Evolutionary conservation across 768 basidiomycete genomes (phyloP).

Genomic region (Lentinula raphanica): DNA sequence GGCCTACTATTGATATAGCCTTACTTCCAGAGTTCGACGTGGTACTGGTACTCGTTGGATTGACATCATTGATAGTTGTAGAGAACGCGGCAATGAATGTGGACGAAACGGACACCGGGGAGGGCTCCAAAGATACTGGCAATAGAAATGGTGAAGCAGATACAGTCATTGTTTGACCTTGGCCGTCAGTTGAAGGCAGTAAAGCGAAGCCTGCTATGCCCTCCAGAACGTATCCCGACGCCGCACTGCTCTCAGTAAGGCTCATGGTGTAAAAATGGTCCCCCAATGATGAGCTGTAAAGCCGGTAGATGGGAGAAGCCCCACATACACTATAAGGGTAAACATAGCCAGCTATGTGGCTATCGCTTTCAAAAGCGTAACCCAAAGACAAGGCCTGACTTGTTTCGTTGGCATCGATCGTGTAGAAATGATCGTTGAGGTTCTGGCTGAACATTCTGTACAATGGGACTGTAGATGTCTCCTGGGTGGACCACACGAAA

Average conservation of each 20-base stretch:
- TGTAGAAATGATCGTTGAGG: background rate
- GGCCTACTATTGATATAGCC: background rate
- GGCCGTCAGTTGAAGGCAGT: background rate
- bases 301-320: background rate
- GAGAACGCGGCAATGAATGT: background rate
- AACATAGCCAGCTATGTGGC: background rate
- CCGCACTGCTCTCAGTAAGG: background rate
- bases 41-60: background rate
- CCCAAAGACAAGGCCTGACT: background rate
- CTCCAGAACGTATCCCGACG: background rate
- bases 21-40: background rate
- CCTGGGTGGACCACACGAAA: background rate
- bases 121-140: background rate
- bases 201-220: background rate
- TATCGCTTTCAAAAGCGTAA: background rate
- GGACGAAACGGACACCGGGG: background rate
- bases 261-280: conserved; percentile 4
- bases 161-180: background rate
- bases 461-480: background rate
- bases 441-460: background rate
- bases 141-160: background rate
- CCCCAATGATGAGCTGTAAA: background rate
- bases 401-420: background rate
- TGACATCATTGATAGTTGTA: background rate
- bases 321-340: conserved; percentile 1